Base-by-base conservation (phyloP, 2,329 filamentous ascomycete genomes). In the Scortechinia acanthostroma region DNA sequence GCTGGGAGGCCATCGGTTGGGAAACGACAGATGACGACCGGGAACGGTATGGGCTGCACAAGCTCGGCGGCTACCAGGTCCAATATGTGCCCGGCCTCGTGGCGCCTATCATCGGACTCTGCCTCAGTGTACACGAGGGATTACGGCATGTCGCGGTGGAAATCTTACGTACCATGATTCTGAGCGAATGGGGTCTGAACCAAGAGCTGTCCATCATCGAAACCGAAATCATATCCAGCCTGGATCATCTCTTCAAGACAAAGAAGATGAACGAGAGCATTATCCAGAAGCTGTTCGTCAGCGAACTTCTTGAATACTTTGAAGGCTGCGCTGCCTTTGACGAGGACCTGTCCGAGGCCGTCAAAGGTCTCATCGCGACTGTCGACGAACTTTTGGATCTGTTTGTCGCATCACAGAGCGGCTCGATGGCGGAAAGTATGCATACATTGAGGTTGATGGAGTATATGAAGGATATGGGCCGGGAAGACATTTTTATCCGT, bases 1-100 rank as follows among this genome's bases (percentile, higher is more conserved):
- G 86, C 4, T 98, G 93, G 93, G 88, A 95, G 58, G 87, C 90
- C 16, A 94, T 98, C 49, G 93, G 94, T 13, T 98, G 93, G 93
- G 91, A 98, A 54, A 88, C 89, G 0, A 88, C 77, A 22, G 63
- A 73, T 1, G 91, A 97, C 48, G 91, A 96, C 59, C 77, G 79
- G 51, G 71, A 75, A 46, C 77, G 84, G 21, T 97, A 91, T 56
- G 86, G 86, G 1, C 68, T 97, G 46, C 73, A 79, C 45, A 91
- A 85, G 60, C 86, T 97, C 73, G 94, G 93, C 47, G 93, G 93
- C 1, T 98, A 96, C 58, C 93, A 98, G 64, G 93, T 98, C 17
- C 93, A 97, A 65, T 98, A 97, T 61, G 93, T 98, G 22, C 93
- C 94, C 4, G 83, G 86, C 13, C 74, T 98, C 4, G 90, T 98